phyloP scores from a whole-genome alignment of 2,329 filamentous ascomycete species.

The Chrysosporium queenslandicum region DNA sequence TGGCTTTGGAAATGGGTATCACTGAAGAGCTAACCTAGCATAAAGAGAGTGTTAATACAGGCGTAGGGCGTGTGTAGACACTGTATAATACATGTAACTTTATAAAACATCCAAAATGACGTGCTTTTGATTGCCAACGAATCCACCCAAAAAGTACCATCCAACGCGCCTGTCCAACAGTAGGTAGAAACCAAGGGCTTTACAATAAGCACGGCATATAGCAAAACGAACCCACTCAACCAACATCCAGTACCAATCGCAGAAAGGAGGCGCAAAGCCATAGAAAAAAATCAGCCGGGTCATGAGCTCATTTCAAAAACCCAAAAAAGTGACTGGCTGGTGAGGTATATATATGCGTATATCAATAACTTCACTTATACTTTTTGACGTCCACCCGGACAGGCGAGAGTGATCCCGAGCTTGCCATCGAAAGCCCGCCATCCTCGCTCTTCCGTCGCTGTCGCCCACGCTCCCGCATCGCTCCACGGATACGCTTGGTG shows the following conservation, averaged over 20 bases:
- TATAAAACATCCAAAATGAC: not conserved
- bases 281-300: not conserved
- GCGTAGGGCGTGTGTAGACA: no score
- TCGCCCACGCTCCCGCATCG: slow-evolving; percentile 69
- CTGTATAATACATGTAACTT: not conserved
- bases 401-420: slow-evolving; percentile 31
- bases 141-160: not conserved
- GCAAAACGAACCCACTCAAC: not conserved
- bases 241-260: no score
- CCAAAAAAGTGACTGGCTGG: not conserved
- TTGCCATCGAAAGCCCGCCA: slow-evolving; percentile 32
- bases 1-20: no score
- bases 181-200: not conserved
- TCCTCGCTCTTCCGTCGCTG: slow-evolving; percentile 41
- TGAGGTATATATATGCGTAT: not conserved
- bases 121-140: not conserved
- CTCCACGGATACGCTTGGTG: slow-evolving; percentile 69
- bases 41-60: not conserved
- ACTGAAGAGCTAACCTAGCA: no score
- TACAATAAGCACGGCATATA: no score
- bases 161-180: not conserved
- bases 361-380: slow-evolving; percentile 12
- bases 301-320: not conserved
- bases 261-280: no score
- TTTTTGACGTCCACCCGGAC: slow-evolving; percentile 30